These are phyloP conservation scores for Tetrastigma voinierianum DNA, from an alignment of 164 flowering plant genomes.

Conservation along the genomic window DNA sequence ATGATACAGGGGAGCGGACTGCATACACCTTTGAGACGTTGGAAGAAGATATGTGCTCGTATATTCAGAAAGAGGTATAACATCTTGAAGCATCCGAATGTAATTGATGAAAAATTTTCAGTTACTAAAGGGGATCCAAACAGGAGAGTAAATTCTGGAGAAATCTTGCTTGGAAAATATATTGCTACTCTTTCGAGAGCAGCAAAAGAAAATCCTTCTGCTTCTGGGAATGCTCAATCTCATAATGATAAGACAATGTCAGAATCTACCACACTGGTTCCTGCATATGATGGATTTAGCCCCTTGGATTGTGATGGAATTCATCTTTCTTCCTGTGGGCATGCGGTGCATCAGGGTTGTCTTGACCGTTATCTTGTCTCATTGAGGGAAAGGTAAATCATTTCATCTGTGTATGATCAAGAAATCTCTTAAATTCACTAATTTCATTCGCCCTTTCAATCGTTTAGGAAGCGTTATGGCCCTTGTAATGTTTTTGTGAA, in stretches of 20 bases:
- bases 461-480: neutral
- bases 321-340: slow-evolving; percentile 93
- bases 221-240: slow-evolving; percentile 27
- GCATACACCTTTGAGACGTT: slow-evolving; percentile 37
- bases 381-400: slow-evolving; percentile 70
- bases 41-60: slow-evolving; percentile 56
- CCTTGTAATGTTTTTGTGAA: neutral
- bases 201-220: slow-evolving; percentile 30
- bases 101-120: slow-evolving; percentile 9
- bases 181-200: slow-evolving; percentile 48
- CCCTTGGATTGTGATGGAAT: slow-evolving; percentile 85
- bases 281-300: slow-evolving; percentile 62
- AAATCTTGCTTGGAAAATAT: slow-evolving; percentile 53
- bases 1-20: slow-evolving; percentile 22
- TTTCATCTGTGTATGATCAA: neutral
- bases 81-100: slow-evolving; percentile 11
- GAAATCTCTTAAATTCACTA: neutral
- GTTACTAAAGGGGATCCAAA: slow-evolving; percentile 20
- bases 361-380: slow-evolving; percentile 81
- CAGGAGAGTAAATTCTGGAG: slow-evolving; percentile 23
- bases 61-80: slow-evolving; percentile 34
- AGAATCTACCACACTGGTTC: slow-evolving; percentile 20
- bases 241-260: slow-evolving; percentile 17
- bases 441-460: neutral
- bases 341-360: slow-evolving; percentile 95